phyloP scores from a whole-genome alignment of 192 early-diverging fungal genomes.

The Entrophospora sp. region DNA sequence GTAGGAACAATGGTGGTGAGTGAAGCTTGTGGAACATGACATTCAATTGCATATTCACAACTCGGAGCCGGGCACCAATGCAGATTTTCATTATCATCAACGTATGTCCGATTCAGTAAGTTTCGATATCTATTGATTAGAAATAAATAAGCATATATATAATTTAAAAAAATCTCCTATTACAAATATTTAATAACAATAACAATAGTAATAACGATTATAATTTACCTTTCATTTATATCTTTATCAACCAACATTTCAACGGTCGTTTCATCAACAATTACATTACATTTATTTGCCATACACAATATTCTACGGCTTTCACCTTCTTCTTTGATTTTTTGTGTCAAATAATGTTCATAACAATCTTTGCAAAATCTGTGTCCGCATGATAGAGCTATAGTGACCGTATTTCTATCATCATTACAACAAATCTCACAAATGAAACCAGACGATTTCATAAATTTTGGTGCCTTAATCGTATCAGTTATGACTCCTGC shows the following conservation, averaged over 20 bases:
- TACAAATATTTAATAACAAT: background rate
- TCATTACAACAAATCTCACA: conserved; percentile 92
- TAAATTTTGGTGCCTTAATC: conserved; percentile 25
- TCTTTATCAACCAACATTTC: conserved; percentile 52
- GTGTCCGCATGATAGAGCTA: conserved; percentile 81
- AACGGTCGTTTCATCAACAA: conserved; percentile 79
- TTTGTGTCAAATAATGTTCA: conserved; percentile 70
- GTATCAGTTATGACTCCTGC: conserved; percentile 68
- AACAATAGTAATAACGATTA: background rate
- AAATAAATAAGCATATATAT: too few species aligned
- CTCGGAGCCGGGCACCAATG: conserved; percentile 95
- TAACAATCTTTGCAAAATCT: conserved; percentile 87
- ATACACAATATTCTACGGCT: conserved; percentile 82
- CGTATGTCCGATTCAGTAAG: conserved; percentile 81
- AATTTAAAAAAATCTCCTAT: too few species aligned
- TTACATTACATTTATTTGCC: conserved; percentile 60
- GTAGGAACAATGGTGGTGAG: conserved; percentile 72
- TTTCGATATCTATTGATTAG: conserved; percentile 71
- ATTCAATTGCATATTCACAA: conserved; percentile 92
- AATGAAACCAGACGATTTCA: conserved; percentile 45
- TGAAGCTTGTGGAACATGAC: conserved; percentile 62
- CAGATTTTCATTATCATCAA: conserved; percentile 75
- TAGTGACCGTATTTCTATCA: conserved; percentile 43
- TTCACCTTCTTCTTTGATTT: conserved; percentile 85
- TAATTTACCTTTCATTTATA: conserved; percentile 48